Evolutionary conservation across 139 green algal species (phyloP), one percentile per base, ranked within the genome.

Genomic region (Coelastrella sp.): DNA sequence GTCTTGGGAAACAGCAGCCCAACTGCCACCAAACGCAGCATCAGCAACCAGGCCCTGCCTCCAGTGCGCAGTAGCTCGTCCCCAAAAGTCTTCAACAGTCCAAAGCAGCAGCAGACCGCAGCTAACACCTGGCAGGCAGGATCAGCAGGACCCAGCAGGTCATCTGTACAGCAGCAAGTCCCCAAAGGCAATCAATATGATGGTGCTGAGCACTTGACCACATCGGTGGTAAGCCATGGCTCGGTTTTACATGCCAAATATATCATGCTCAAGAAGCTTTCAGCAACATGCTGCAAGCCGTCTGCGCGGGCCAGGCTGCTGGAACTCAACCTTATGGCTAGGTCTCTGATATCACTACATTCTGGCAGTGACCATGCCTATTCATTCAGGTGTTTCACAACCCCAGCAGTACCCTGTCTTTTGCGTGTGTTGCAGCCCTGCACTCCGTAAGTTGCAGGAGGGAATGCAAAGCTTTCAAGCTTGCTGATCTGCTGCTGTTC

Each of bases 201-300:
- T 5, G 22, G 56, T 7, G 13, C 56, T 10, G 56, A 84, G 79
- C 80, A 86, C 59, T 58, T 86, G 80, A 86, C 80, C 59, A 86
- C 80, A 6, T 60, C 75, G 65, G 80, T 86, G 80, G 80, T 86
- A 59, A 86, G 80, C 54, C 10, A 22, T 22, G n/a, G 74, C 4
- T 76, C 68, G 13, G 13, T 14, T n/a, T 7, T 5, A 54, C 6
- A 7, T 77, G 71, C 71, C 10, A 54, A 54, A 54, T 23, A n/a
- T n/a, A 20, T 47, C 7, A 32, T 20, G 5, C 23, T 16, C 71
- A 5, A 4, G 0, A 11, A 71, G 2, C 13, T 0, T 71, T 3
- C 64, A 7, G 11, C 64, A 71, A 14, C 13, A 3, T 54, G 13
- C 17, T n/a, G n/a, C 11, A 4, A 47, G 73, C 23, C 19, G 56